A percentile compares a stretch with the other conserved stretches of the same genome.
These are phyloP conservation scores for Silene vulgaris DNA, from an alignment of 179 eudicot genomes.

Conservation along the genomic window DNA sequence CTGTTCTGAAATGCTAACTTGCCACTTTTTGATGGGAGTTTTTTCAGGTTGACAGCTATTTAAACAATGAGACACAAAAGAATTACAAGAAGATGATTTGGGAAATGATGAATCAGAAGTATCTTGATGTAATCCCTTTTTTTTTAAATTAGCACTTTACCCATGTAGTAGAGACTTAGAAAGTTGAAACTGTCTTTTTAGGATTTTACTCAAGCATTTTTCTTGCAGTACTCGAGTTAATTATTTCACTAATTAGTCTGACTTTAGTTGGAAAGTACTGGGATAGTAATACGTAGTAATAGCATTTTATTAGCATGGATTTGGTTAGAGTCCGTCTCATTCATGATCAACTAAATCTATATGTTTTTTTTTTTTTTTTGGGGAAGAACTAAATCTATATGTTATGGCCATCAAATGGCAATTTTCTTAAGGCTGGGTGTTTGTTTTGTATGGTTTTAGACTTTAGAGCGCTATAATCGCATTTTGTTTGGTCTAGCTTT, in stretches of 20 bases:
- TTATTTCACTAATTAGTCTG: neutral
- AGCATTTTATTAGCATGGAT: neutral
- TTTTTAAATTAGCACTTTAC: neutral
- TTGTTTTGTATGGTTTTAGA: neutral
- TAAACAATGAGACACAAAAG: conserved; percentile 34
- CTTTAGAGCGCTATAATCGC: neutral
- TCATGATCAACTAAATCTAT: neutral
- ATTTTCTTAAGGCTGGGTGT: neutral
- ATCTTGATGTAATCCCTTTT: conserved; percentile 33
- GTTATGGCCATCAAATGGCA: conserved; percentile 4
- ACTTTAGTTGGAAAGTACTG: neutral
- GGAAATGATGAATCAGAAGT: conserved; percentile 41
- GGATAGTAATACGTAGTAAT: neutral
- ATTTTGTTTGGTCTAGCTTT: neutral
- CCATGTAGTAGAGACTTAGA: no score
- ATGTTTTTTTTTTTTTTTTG: no score
- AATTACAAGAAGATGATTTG: conserved; percentile 36
- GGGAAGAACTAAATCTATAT: neutral
- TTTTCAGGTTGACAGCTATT: conserved; percentile 32
- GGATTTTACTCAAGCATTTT: neutral
- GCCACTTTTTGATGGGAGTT: neutral
- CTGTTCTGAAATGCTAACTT: neutral
- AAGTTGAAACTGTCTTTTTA: neutral
- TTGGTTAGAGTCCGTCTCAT: neutral
- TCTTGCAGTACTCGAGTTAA: neutral